Evolutionary conservation across 768 basidiomycete species (phyloP).

Genomic region (Rhizopogon vesiculosus): DNA sequence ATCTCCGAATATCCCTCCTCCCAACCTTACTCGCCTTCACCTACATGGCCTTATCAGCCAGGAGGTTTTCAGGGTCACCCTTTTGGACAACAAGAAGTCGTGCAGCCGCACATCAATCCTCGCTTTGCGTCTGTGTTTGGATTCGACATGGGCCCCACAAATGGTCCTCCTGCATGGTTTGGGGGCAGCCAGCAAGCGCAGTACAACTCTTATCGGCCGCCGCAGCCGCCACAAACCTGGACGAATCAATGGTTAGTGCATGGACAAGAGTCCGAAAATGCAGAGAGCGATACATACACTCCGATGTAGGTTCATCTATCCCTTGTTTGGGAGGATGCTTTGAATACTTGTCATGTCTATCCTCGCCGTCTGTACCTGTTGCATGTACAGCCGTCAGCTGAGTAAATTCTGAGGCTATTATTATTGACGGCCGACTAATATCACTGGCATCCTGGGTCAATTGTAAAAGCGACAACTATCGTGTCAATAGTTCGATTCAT

Average conservation of each 20-base stretch:
- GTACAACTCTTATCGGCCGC: constrained; percentile 7
- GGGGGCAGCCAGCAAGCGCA: constrained; percentile 12
- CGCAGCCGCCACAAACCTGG: constrained; percentile 22
- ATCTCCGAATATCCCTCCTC: constrained; percentile 9
- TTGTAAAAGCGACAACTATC: no score
- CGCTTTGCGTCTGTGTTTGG: constrained; percentile 69
- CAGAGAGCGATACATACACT: constrained; percentile 22
- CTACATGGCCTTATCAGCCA: constrained; percentile 12
- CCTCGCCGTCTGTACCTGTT: not conserved
- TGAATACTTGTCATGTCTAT: not conserved
- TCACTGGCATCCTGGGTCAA: no score
- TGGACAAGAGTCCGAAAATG: constrained; percentile 14
- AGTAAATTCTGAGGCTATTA: no score
- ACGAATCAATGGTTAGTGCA: constrained; percentile 36
- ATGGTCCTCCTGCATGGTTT: constrained; percentile 14
- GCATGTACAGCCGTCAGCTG: not conserved
- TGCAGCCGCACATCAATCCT: constrained; percentile 86
- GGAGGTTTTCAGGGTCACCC: constrained; percentile 6
- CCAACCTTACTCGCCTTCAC: constrained; percentile 8
- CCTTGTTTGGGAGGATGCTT: not conserved
- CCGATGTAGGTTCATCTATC: constrained; percentile 15
- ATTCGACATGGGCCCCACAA: constrained; percentile 27
- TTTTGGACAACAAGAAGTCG: constrained; percentile 25
- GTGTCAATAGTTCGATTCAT: no score
- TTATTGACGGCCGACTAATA: no score